Percentiles rank a stretch among this genome's conserved stretches.
Conservation (phyloP, 257 asterid species). For the Solanum sparsipilum region DNA sequence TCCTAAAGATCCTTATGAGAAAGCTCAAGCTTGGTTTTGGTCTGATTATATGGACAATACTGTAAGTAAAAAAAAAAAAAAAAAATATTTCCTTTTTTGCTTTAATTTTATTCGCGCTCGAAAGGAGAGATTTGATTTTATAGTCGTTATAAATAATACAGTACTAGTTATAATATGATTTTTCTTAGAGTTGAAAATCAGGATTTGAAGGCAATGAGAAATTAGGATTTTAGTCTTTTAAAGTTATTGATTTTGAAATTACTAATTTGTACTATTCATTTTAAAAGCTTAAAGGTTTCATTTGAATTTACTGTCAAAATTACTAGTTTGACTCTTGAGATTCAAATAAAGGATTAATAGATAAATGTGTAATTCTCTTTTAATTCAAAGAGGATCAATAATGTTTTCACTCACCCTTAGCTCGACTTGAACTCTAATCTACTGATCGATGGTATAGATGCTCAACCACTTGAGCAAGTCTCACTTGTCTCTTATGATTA, state of each 20-base stretch:
- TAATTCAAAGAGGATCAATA: too few species aligned
- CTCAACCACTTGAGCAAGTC: not conserved
- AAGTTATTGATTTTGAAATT: too few species aligned
- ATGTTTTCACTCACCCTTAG: not conserved
- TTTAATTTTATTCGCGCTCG: not conserved
- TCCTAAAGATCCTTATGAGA: constrained; percentile 8
- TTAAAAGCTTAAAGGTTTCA: too few species aligned
- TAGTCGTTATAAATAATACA: not conserved
- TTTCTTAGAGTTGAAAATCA: not conserved
- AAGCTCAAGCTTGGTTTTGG: constrained; percentile 7
- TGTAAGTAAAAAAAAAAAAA: not conserved
- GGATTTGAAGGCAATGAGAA: not conserved
- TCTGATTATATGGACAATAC: not conserved
- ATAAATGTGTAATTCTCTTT: too few species aligned
- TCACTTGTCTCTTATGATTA: not conserved
- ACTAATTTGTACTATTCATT: too few species aligned
- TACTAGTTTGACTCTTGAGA: not conserved
- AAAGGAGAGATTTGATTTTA: not conserved
- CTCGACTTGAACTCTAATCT: not conserved
- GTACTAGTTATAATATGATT: not conserved
- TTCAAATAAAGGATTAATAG: too few species aligned
- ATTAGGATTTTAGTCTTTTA: too few species aligned
- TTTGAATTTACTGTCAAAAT: too few species aligned
- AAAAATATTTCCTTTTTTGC: not conserved
- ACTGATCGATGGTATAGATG: not conserved